phyloP scores from a whole-genome alignment of 2,329 filamentous ascomycete genomes.

The Hawksworthiomyces lignivorus region DNA sequence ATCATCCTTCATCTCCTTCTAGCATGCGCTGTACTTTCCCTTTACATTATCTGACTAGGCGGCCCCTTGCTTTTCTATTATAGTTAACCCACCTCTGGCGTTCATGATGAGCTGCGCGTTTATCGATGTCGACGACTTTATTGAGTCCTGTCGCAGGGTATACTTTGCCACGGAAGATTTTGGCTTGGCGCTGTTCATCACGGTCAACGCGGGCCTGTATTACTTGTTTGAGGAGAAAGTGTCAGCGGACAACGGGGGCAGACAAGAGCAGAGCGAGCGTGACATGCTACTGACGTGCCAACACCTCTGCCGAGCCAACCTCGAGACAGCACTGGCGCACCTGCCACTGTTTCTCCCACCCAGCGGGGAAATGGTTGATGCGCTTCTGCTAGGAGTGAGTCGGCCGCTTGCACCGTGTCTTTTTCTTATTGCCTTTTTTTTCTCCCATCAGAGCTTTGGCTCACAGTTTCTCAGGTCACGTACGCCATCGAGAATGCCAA shows the following conservation, averaged over 20 bases:
- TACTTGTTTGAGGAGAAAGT: conserved; percentile 41
- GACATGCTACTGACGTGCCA: conserved; percentile 19
- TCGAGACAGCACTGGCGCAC: conserved; percentile 18
- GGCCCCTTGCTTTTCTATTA: not conserved
- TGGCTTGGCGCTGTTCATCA: conserved; percentile 36
- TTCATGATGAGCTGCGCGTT: conserved; percentile 22
- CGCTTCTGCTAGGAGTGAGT: conserved; percentile 51
- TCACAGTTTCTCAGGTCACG: too few species aligned
- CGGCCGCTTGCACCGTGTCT: conserved; percentile 17
- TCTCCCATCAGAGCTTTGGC: not conserved
- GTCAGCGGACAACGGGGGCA: conserved; percentile 20
- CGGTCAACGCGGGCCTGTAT: conserved; percentile 41
- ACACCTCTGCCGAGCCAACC: conserved; percentile 15
- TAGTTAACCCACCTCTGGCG: not conserved
- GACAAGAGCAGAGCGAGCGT: too few species aligned
- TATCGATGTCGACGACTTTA: conserved; percentile 41
- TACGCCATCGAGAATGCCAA: conserved; percentile 56
- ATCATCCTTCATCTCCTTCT: too few species aligned
- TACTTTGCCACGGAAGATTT: conserved; percentile 17
- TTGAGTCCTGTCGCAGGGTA: conserved; percentile 38
- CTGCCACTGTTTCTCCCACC: conserved; percentile 50
- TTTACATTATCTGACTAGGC: not conserved
- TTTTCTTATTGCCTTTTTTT: not conserved
- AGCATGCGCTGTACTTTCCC: conserved; percentile 21
- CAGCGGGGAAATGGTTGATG: conserved; percentile 46